phyloP scores from a whole-genome alignment of 73 alveolate species.

The Stentor roeselii region DNA sequence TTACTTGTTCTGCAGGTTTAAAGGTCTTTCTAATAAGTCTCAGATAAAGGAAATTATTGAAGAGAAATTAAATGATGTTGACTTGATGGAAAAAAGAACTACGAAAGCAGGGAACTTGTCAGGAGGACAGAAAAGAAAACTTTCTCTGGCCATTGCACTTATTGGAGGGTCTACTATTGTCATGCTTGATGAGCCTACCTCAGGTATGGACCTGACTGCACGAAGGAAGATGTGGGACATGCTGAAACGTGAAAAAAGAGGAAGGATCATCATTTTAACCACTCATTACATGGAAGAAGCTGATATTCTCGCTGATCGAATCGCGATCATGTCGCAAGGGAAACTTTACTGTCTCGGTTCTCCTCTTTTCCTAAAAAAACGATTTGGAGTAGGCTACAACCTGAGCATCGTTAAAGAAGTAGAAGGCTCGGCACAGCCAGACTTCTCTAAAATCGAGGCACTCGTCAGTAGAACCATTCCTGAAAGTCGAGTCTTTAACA shows the following conservation, averaged over 20 bases:
- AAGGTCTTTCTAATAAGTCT: constrained; percentile 64
- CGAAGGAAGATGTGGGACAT: constrained; percentile 96
- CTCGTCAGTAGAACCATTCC: constrained; percentile 38
- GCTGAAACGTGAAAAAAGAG: constrained; percentile 83
- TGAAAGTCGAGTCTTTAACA: constrained; percentile 33
- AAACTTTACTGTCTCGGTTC: constrained; percentile 90
- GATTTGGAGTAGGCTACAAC: constrained; percentile 97
- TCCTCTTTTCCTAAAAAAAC: constrained; percentile 83
- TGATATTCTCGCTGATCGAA: constrained; percentile 98
- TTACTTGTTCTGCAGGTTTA: constrained; percentile 81
- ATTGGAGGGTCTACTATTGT: constrained; percentile 89
- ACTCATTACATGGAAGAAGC: constrained; percentile 99
- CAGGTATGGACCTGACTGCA: constrained; percentile 97
- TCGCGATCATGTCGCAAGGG: constrained; percentile 97
- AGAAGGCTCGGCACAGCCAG: constrained; percentile 38
- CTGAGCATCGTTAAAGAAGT: constrained; percentile 41
- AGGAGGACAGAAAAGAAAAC: constrained; percentile 97
- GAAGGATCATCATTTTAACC: constrained; percentile 89
- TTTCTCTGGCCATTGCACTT: constrained; percentile 92
- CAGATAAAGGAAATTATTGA: constrained; percentile 62
- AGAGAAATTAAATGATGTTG: constrained; percentile 79
- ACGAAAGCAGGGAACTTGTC: constrained; percentile 76
- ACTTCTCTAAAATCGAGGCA: not conserved
- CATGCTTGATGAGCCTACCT: constrained; percentile 95
- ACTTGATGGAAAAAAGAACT: constrained; percentile 64